These are phyloP conservation scores for Rosa chinensis DNA, from an alignment of 306 rosid genomes.

Conservation along the genomic window DNA sequence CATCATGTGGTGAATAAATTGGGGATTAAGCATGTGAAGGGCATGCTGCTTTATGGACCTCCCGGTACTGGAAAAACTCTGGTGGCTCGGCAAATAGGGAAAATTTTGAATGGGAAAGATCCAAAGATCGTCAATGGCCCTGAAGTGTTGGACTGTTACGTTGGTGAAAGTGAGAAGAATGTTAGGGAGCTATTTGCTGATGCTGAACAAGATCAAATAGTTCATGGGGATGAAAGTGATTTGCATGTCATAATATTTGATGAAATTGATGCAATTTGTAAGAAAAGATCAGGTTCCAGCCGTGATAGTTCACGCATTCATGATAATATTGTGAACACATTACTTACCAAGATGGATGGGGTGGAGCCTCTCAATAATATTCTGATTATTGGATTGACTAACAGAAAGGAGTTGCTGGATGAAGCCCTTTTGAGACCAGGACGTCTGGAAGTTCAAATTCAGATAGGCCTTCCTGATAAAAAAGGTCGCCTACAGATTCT, in stretches of 20 bases:
- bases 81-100: slow-evolving; percentile 99
- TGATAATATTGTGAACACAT: slow-evolving; percentile 95
- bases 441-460: slow-evolving; percentile 94
- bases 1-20: slow-evolving; percentile 84
- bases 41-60: slow-evolving; percentile 95
- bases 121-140: slow-evolving; percentile 99
- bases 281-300: slow-evolving; percentile 29
- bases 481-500: slow-evolving; percentile 94
- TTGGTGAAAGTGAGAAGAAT: slow-evolving; percentile 98
- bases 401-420: slow-evolving; percentile 97
- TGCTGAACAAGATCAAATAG: slow-evolving; percentile 90
- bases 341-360: slow-evolving; percentile 98
- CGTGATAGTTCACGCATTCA: slow-evolving; percentile 96
- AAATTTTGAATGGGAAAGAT: slow-evolving; percentile 85
- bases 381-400: slow-evolving; percentile 98
- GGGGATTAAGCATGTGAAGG: slow-evolving; percentile 97
- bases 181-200: slow-evolving; percentile 97
- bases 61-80: slow-evolving; percentile 99
- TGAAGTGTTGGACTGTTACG: slow-evolving; percentile 86
- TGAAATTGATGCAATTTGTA: slow-evolving; percentile 97
- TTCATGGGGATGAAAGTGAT: slow-evolving; percentile 87
- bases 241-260: slow-evolving; percentile 98
- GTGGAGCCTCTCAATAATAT: slow-evolving; percentile 95
- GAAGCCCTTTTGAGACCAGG: slow-evolving; percentile 98
- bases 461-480: slow-evolving; percentile 98